Base-by-base conservation (phyloP, 306 rosid species). In the Pueraria montana region DNA sequence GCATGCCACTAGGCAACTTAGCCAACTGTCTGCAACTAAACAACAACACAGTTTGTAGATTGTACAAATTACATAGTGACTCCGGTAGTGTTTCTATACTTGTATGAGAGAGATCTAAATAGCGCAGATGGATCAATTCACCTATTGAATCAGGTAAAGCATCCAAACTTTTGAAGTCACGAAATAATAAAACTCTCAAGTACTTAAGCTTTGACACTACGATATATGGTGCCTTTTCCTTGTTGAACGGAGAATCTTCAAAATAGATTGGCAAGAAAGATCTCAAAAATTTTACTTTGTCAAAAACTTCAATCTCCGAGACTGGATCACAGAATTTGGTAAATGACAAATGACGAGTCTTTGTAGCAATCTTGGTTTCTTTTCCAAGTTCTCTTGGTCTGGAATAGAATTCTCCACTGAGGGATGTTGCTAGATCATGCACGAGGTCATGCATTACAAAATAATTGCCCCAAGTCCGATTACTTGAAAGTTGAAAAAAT, bases 11-110 rank as follows among this genome's bases (percentile, higher is more conserved):
- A 4, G 69, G 69, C 9, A 63, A 63, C 42, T 4, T 30, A 6
- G 43, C 7, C 43, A 30, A 1, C 21, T 0, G 6, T 0, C 0
- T 0, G 18, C 71, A 64, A 17, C 1, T 0, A 30, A 0, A 0
- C 71, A 64, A 64, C 46, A 0, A 2, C 71, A 64, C 3, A 1
- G 71, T 64, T 17, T 64, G 71, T 32, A 64, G 46, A 32, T 64
- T 64, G 23, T 16, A 64, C 71, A 64, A 17, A 13, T 64, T 64
- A 34, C 71, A 64, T 13, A 64, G 6, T 14, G 46, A 64, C 23
- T 32, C 43, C 2, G 69, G 69, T 5, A 63, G 1, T 24, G 38
- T 2, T 56, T 8, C 0, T 64, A 32, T 64, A 0, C 45, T 1
- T 17, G 71, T 64, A 1, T 0, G 0, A 16, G 46, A 16, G 13